Evolutionary conservation across 352 stramenopile species (phyloP), one percentile per base, ranked within the genome.

Genomic region (Achlya hypogyna): DNA sequence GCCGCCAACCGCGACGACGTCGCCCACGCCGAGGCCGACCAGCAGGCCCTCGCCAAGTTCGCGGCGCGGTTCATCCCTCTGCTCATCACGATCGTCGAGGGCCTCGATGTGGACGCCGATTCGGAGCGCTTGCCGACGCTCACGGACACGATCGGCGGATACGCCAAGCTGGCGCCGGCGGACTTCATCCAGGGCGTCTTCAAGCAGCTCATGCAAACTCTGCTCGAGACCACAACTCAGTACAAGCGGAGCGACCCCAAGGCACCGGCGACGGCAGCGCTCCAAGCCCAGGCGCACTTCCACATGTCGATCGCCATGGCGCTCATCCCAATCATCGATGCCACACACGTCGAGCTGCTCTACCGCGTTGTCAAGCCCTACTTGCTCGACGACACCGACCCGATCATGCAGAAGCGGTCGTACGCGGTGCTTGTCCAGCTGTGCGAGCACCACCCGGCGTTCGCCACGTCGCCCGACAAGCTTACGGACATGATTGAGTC

Each of bases 401-500:
- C 80, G 25, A 60, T 81, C 18, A 93, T 96, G 84, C 87, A 96
- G 70, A 96, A 96, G 77, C 83, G 85, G 31, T 89, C 82, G 63
- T 96, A 96, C 70, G 79, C 82, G 4, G 82, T 91, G 47, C 75
- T 96, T 29, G 86, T 94, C 59, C 81, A 73, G 70, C 92, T 96
- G 71, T 96, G 87, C 59, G 83, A 96, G 74, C 72, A 82, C 58
- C 86, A 95, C 74, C 73, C 84, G 34, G 74, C 75, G 51, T 96
- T 95, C 72, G 78, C 92, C 73, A 76, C 77, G 4, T 75, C 78
- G 12, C 75, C 91, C 52, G 72, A 86, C 43, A 88, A 93, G 62
- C 75, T 98, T 14, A 83, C 89, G 60, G 93, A 98, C 71, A 86
- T 98, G 59, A 96, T 91, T 8, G 82, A 95, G 62, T 82, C 97